Evolutionary conservation across 306 rosid species (phyloP), one percentile per base, ranked within the genome.

Genomic region (Hylodesmum podocarpum): DNA sequence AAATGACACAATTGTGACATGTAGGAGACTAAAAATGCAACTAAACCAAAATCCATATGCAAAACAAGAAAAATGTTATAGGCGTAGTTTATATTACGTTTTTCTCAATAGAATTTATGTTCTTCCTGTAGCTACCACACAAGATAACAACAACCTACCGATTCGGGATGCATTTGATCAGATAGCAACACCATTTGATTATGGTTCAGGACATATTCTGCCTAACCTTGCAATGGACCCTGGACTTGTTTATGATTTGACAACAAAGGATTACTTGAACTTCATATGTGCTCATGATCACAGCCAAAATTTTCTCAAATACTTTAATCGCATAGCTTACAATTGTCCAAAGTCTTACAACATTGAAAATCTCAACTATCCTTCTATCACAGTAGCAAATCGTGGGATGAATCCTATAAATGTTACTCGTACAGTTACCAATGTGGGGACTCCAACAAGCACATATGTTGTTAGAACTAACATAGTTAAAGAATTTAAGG

Each of bases 191-290:
- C 88, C 92, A 33, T 83, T 87, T 10, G 87, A 71, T 7, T 91
- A 87, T 28, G 97, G 97, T 1, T 27, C 92, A 0, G 97, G 94
- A 58, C 97, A 86, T 16, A 72, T 91, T 43, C 72, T 66, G 22
- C 92, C 97, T 29, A 79, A 87, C 77, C 79, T 29, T 5, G 94
- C 94, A 24, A 71, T 78, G 84, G 84, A 84, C 39, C 97, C 97
- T 0, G 94, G 97, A 29, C 89, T 89, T 0, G 54, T 89, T 67
- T 91, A 91, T 67, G 87, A 89, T 64, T 25, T 83, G 12, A 77
- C 67, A 24, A 59, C 33, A 1, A 28, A 27, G 0, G 94, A 91
- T 68, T 89, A 87, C 87, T 76, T 91, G 70, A 86, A 86, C 78
- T 87, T 89, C 86, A 49, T 91, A 66, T 91, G 97, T 28, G 85